These are phyloP conservation scores for Eucalyptus pauciflora DNA, from an alignment of 345 rosid genomes.

Conservation along the genomic window DNA sequence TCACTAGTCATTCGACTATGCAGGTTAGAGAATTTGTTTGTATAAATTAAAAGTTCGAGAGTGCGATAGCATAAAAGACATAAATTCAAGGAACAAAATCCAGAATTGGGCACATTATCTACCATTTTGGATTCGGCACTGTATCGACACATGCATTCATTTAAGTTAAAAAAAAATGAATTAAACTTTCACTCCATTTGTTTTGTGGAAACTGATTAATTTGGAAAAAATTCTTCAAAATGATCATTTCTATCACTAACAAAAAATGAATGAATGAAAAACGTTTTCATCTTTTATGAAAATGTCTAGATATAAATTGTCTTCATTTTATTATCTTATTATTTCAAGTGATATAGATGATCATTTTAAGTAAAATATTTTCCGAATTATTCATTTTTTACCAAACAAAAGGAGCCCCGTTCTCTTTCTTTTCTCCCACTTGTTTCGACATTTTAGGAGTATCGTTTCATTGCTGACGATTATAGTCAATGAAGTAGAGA, in stretches of 20 bases:
- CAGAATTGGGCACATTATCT: not conserved
- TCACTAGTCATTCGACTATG: not conserved
- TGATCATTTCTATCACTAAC: not conserved
- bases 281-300: rapidly evolving
- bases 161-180: not conserved
- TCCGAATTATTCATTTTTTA: not conserved
- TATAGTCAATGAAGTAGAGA: not conserved
- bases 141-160: not conserved
- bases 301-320: not conserved
- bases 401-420: not conserved
- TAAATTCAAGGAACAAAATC: not conserved
- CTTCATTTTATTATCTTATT: not conserved
- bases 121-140: not conserved
- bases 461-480: not conserved
- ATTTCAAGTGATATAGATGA: not conserved
- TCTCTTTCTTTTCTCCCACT: not conserved
- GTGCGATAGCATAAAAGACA: not conserved
- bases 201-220: not conserved
- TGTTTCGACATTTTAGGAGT: not conserved
- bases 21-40: not conserved
- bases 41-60: not conserved
- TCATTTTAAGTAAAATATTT: not conserved
- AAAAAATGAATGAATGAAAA: not conserved
- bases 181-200: rapidly evolving
- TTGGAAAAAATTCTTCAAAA: not conserved